Conservation (phyloP, 768 basidiomycete species). For the Lactifluus subvellereus region DNA sequence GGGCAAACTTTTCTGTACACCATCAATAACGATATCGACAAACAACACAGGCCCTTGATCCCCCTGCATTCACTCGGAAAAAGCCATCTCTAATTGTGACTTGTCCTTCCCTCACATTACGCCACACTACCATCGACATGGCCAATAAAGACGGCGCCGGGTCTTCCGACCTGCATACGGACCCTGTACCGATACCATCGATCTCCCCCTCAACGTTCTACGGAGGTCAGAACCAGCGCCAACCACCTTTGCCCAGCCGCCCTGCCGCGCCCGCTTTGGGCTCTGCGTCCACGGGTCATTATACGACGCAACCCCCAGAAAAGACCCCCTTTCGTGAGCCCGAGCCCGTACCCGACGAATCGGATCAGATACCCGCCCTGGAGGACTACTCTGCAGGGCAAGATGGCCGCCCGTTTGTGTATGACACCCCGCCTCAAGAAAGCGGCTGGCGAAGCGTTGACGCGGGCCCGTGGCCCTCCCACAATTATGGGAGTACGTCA, state of each 20-base stretch:
- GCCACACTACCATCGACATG: neutral
- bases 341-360: slow-evolving; percentile 28
- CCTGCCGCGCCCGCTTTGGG: slow-evolving; percentile 31
- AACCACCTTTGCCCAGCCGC: slow-evolving; percentile 35
- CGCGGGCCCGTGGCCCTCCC: slow-evolving; percentile 12
- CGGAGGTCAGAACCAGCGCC: slow-evolving; percentile 22
- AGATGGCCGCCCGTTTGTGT: slow-evolving; percentile 18
- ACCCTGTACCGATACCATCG: slow-evolving; percentile 21
- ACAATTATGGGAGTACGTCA: slow-evolving; percentile 10
- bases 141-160: slow-evolving; percentile 6
- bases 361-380: slow-evolving; percentile 5
- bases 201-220: slow-evolving; percentile 26
- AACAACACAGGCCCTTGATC: no score
- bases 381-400: slow-evolving; percentile 8
- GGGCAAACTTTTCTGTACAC: no score
- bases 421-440: slow-evolving; percentile 13
- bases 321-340: slow-evolving; percentile 30
- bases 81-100: no score
- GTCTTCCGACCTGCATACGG: neutral
- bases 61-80: no score
- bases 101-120: neutral
- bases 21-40: no score
- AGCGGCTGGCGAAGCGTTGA: slow-evolving; percentile 5
- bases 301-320: slow-evolving; percentile 25
- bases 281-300: slow-evolving; percentile 35